Evolutionary conservation across 345 rosid species (phyloP).

Genomic region (Murraya koenigii): DNA sequence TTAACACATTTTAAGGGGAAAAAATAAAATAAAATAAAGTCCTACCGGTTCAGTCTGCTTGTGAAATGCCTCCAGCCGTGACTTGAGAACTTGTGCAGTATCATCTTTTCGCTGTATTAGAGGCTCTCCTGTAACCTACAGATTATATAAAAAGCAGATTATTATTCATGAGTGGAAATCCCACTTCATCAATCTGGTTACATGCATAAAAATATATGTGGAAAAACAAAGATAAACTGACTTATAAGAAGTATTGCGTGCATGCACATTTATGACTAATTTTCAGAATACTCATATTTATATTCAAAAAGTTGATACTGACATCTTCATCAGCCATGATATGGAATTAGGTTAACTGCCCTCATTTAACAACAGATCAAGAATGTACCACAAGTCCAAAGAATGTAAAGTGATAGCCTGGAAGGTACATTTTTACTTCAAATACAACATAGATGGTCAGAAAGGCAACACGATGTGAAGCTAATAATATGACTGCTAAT

Average conservation of each 20-base stretch:
- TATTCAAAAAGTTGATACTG: too few species aligned
- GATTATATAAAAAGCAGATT: background rate
- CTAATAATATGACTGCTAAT: background rate
- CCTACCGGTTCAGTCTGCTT: slow-evolving; percentile 80
- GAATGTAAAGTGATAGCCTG: background rate
- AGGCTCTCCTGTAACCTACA: slow-evolving; percentile 77
- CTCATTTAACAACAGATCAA: background rate
- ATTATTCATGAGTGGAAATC: background rate
- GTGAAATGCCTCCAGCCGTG: slow-evolving; percentile 81
- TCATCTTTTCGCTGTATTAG: slow-evolving; percentile 90
- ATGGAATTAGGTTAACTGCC: background rate
- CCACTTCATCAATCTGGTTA: background rate
- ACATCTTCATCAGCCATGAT: background rate
- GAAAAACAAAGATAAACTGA: background rate
- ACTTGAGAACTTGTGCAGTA: slow-evolving; percentile 71
- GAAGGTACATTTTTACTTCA: background rate
- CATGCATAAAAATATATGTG: background rate
- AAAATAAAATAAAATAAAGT: background rate
- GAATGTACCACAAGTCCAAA: background rate
- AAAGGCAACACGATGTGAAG: background rate
- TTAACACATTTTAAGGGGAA: background rate
- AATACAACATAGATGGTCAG: background rate
- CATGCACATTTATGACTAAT: background rate
- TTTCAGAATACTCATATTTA: background rate
- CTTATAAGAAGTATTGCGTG: too few species aligned